A percentile compares a stretch with the other conserved stretches of the same genome.
These are phyloP conservation scores for Camelina hispida DNA, from an alignment of 345 rosid genomes.

Conservation along the genomic window DNA sequence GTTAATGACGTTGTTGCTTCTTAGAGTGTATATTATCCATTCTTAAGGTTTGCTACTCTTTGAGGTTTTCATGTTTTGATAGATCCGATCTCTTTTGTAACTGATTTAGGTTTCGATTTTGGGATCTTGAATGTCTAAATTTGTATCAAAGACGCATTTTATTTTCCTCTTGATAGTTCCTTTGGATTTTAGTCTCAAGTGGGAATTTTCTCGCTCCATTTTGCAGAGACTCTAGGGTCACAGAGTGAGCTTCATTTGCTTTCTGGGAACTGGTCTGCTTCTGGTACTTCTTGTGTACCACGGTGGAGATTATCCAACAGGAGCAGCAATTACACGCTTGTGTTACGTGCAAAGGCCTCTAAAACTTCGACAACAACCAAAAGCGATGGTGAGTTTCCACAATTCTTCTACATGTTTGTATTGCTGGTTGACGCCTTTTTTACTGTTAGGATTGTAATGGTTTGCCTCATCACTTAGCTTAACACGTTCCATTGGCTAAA, in stretches of 20 bases:
- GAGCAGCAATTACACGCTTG: slow-evolving; percentile 39
- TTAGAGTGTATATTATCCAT: slow-evolving; percentile 4
- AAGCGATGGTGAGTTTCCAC: slow-evolving; percentile 55
- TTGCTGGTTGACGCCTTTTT: neutral
- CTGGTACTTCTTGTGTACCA: slow-evolving; percentile 43
- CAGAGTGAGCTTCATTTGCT: slow-evolving; percentile 36
- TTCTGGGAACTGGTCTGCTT: slow-evolving; percentile 41
- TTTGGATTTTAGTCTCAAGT: neutral
- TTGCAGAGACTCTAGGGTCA: slow-evolving; percentile 50
- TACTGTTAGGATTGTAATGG: neutral
- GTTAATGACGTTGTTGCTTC: slow-evolving; percentile 2
- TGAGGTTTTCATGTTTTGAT: neutral
- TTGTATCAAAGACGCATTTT: slow-evolving; percentile 14
- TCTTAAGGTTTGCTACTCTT: neutral
- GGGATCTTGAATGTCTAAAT: slow-evolving; percentile 20
- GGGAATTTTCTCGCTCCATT: slow-evolving; percentile 9
- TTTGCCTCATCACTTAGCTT: slow-evolving; percentile 1
- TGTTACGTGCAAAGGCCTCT: slow-evolving; percentile 53
- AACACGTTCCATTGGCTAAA: neutral
- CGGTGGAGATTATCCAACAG: slow-evolving; percentile 45
- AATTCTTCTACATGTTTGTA: slow-evolving; percentile 3
- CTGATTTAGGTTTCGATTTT: slow-evolving; percentile 9
- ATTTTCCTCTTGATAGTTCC: no score
- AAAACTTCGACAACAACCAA: slow-evolving; percentile 54
- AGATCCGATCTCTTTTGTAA: slow-evolving; percentile 11